Conservation (phyloP, 768 basidiomycete species). For the Amanita subjunquillea region DNA sequence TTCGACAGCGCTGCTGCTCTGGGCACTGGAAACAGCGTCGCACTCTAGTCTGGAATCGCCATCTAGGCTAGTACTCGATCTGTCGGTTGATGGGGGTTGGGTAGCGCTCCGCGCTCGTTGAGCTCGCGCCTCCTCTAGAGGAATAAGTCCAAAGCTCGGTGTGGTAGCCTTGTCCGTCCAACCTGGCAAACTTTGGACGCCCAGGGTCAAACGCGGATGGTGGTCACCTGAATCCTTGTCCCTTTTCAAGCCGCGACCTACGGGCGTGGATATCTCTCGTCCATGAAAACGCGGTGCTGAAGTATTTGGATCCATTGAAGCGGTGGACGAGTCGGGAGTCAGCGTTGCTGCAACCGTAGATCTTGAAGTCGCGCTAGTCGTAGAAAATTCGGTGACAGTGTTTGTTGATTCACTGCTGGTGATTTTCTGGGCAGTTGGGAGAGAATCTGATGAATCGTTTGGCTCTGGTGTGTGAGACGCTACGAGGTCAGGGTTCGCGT, state of each 20-base stretch:
- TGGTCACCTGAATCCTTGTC: conserved; percentile 13
- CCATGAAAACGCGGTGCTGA: conserved; percentile 27
- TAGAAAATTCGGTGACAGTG: conserved; percentile 37
- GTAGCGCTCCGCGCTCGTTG: conserved; percentile 51
- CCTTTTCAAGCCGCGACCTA: conserved; percentile 18
- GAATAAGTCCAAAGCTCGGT: conserved; percentile 56
- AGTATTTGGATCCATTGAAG: conserved; percentile 16
- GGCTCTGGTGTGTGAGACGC: conserved; percentile 25
- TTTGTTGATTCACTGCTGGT: conserved; percentile 39
- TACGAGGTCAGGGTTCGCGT: conserved; percentile 70
- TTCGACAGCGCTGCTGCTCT: conserved; percentile 6
- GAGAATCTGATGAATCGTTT: conserved; percentile 17
- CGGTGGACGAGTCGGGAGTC: conserved; percentile 24
- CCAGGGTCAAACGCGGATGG: conserved; percentile 15
- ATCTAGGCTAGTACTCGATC: conserved; percentile 14
- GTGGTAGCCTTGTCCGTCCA: conserved; percentile 39
- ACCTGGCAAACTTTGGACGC: conserved; percentile 27
- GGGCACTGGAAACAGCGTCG: conserved; percentile 16
- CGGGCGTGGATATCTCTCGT: conserved; percentile 48
- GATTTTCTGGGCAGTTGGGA: conserved; percentile 17
- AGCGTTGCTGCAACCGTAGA: conserved; percentile 23
- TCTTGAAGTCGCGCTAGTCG: conserved; percentile 18
- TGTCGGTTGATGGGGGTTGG: conserved; percentile 17
- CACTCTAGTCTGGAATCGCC: conserved; percentile 19
- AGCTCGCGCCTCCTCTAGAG: conserved; percentile 71